Evolutionary conservation across 495 filamentous ascomycete species (phyloP).

Genomic region (Cryomyces antarcticus): DNA sequence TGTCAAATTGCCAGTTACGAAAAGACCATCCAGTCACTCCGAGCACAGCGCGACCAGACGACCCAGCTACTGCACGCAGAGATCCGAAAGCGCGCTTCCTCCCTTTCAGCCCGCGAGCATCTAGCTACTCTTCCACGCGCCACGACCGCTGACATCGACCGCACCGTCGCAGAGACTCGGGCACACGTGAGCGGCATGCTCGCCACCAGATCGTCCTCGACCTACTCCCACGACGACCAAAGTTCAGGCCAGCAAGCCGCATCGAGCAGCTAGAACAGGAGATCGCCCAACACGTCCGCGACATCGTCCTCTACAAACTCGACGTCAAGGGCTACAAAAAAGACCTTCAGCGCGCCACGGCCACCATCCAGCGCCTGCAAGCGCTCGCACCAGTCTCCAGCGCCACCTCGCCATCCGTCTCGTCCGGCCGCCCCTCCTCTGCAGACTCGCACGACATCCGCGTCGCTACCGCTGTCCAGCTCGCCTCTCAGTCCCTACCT

Average conservation of each 20-base stretch:
- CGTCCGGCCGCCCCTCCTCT: conserved; percentile 1
- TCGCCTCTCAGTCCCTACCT: no score
- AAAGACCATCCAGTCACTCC: not conserved
- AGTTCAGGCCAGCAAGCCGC: not conserved
- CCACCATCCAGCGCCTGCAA: conserved; percentile 1
- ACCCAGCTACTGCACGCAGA: not conserved
- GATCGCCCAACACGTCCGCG: conserved; percentile 4
- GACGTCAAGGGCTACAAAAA: conserved; percentile 9
- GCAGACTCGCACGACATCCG: not conserved
- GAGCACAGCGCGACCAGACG: not conserved
- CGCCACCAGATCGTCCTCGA: no score
- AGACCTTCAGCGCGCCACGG: conserved; percentile 6
- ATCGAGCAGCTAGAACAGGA: conserved; percentile 4
- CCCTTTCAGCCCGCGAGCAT: not conserved
- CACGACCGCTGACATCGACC: no score
- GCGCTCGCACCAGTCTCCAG: not conserved
- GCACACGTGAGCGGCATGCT: no score
- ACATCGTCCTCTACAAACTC: conserved; percentile 8
- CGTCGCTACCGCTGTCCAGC: not conserved
- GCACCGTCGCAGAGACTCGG: no score
- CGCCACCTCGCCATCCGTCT: not conserved
- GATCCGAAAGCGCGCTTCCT: not conserved
- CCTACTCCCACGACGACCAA: no score
- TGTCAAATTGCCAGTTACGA: not conserved
- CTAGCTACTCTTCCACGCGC: no score